phyloP scores from a whole-genome alignment of 345 rosid species.

The Pugionium dolabratum region DNA sequence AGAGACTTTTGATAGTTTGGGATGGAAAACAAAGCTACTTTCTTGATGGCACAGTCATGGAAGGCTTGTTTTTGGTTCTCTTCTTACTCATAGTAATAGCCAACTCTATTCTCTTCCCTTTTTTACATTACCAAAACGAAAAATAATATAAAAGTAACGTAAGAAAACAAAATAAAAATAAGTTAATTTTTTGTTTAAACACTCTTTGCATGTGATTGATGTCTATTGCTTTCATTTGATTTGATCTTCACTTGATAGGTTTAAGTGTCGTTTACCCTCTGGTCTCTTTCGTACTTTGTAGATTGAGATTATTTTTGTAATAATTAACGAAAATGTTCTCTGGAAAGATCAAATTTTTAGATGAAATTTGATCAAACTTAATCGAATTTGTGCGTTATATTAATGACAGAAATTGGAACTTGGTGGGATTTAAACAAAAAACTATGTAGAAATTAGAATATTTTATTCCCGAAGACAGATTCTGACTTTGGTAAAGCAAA shows the following conservation, averaged over 20 bases:
- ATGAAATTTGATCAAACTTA: background rate
- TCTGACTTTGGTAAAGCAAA: slow-evolving; percentile 33
- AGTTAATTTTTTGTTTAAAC: slow-evolving; percentile 17
- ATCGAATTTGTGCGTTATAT: too few relatives aligned
- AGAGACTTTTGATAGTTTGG: slow-evolving; percentile 46
- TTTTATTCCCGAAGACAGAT: slow-evolving; percentile 3
- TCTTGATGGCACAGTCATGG: slow-evolving; percentile 50
- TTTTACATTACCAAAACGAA: slow-evolving; percentile 9
- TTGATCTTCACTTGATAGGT: slow-evolving; percentile 32
- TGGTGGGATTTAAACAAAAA: background rate
- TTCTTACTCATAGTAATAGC: slow-evolving; percentile 38
- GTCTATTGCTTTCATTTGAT: slow-evolving; percentile 41
- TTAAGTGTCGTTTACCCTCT: slow-evolving; percentile 16
- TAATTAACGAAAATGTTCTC: background rate
- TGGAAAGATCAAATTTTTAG: background rate
- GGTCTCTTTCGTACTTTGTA: slow-evolving; percentile 29
- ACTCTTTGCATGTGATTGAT: slow-evolving; percentile 45
- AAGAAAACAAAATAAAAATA: slow-evolving; percentile 12
- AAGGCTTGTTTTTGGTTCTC: slow-evolving; percentile 49
- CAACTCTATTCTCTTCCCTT: slow-evolving; percentile 44
- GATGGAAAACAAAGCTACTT: slow-evolving; percentile 54
- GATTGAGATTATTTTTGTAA: background rate
- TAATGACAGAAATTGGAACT: too few relatives aligned
- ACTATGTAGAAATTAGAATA: slow-evolving; percentile 1
- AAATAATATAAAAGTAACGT: slow-evolving; percentile 13